A percentile compares a stretch with the other conserved stretches of the same genome.
Conservation (phyloP, 768 basidiomycete species). For the Crucibulum laeve region DNA sequence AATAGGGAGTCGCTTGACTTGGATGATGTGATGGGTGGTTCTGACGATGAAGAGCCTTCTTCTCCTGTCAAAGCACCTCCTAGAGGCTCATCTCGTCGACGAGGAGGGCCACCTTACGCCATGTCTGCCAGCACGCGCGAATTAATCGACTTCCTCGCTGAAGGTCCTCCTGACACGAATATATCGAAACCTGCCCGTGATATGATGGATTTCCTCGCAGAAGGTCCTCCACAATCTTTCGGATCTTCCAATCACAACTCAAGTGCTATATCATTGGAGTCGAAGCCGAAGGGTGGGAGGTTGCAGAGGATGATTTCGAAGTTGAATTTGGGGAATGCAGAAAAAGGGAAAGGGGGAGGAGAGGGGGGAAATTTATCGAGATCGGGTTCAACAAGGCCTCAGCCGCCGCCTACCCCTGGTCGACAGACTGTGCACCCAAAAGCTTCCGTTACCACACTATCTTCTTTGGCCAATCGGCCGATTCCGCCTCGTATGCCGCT, state of each 20-base stretch:
- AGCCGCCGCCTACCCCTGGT: slow-evolving; percentile 10
- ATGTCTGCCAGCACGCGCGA: slow-evolving; percentile 47
- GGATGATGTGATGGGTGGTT: slow-evolving; percentile 71
- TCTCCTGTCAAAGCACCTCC: slow-evolving; percentile 13
- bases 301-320: slow-evolving; percentile 83
- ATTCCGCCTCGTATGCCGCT: slow-evolving; percentile 61
- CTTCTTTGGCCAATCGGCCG: slow-evolving; percentile 53
- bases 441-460: slow-evolving; percentile 34
- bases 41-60: slow-evolving; percentile 51
- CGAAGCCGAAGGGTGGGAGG: slow-evolving; percentile 55
- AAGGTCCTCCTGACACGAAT: slow-evolving; percentile 47
- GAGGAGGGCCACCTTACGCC: slow-evolving; percentile 14
- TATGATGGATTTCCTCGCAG: slow-evolving; percentile 53
- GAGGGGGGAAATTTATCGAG: slow-evolving; percentile 12
- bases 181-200: slow-evolving; percentile 44
- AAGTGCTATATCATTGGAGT: slow-evolving; percentile 29
- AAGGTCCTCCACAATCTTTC: slow-evolving; percentile 42
- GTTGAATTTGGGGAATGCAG: slow-evolving; percentile 48
- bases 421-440: slow-evolving; percentile 17
- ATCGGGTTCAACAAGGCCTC: not conserved
- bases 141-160: slow-evolving; percentile 51
- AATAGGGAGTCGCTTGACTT: slow-evolving; percentile 69
- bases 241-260: slow-evolving; percentile 19
- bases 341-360: slow-evolving; percentile 23
- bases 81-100: slow-evolving; percentile 14